Evolutionary conservation across 2,329 filamentous ascomycete species (phyloP), one percentile per base, ranked within the genome.

Genomic region (Aquanectria penicillioides): DNA sequence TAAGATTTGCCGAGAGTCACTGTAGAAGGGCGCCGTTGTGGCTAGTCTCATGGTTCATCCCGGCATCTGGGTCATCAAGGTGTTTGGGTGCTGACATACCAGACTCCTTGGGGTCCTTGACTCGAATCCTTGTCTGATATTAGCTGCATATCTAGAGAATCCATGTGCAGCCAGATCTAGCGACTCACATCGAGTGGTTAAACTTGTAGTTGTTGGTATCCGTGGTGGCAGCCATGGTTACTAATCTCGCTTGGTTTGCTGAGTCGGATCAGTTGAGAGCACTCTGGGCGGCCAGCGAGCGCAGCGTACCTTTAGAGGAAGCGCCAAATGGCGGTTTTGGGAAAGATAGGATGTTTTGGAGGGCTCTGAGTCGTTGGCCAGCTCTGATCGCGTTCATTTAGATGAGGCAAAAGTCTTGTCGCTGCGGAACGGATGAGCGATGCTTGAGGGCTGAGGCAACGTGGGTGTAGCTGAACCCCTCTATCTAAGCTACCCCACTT

Each of bases 31-130:
- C n/a, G 17, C 6, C 7, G 12, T 23, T 18, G 36, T 9, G 25
- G 20, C 28, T 26, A 13, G n/a, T 9, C 26, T 1, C 37, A 10
- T 17, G n/a, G n/a, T n/a, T n/a, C n/a, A 2, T 13, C 50, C 29
- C 46, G 46, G 34, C n/a, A 33, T 34, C 13, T 18, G 7, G 58
- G 61, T 55, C 66, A 60, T 63, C 50, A 70, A 59, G 67, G 68
- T 73, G 44, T 51, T 33, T 18, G 37, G 38, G 37, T 57, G 25
- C 34, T 52, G 10, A 73, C 78, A 43, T 80, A 90, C 89, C 78
- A 33, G 90, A 93, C 73, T 83, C 86, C 78, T 94, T 89, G 10
- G 94, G 94, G 79, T 99, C 93, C 79, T 98, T 98, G 73, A 98
- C 91, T 76, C 94, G 90, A 74, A 97, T 83, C 92, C 92, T 95